Percentiles rank a stretch among this genome's conserved stretches.
phyloP scores from a whole-genome alignment of 192 early-diverging fungal genomes.

The Coemansia sp. region DNA sequence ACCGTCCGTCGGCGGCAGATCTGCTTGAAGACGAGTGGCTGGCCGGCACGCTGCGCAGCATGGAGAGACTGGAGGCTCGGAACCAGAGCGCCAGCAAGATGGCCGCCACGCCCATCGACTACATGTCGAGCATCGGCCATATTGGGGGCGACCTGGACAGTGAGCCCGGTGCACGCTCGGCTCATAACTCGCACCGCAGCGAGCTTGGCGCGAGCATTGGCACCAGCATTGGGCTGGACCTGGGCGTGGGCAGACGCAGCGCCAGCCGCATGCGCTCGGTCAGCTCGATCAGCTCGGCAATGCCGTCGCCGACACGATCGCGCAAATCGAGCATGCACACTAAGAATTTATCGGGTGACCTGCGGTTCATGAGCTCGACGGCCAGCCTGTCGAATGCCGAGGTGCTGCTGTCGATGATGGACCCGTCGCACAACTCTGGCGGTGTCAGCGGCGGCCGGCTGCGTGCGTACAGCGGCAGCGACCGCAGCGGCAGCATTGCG shows the following conservation, averaged over 20 bases:
- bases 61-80: conserved; percentile 16
- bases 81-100: conserved; percentile 12
- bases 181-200: conserved; percentile 5
- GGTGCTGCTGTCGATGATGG: conserved; percentile 30
- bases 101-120: conserved; percentile 10
- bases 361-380: conserved; percentile 21
- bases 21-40: conserved; percentile 74
- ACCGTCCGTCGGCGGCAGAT: conserved; percentile 72
- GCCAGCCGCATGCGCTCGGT: conserved; percentile 11
- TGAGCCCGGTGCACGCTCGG: background rate
- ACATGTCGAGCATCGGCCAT: conserved; percentile 6
- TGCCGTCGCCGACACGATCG: conserved; percentile 22
- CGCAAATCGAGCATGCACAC: conserved; percentile 34
- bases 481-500: background rate
- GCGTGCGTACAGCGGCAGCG: conserved; percentile 10
- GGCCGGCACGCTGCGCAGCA: conserved; percentile 26
- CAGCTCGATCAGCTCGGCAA: conserved; percentile 19
- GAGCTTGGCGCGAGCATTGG: background rate
- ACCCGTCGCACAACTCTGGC: background rate
- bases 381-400: conserved; percentile 19
- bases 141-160: background rate
- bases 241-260: background rate
- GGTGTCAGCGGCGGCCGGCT: conserved; percentile 2
- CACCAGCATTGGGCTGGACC: background rate
- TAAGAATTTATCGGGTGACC: conserved; percentile 31